Conservation (phyloP, 345 rosid genomes). For the Raphanus raphanistrum region DNA sequence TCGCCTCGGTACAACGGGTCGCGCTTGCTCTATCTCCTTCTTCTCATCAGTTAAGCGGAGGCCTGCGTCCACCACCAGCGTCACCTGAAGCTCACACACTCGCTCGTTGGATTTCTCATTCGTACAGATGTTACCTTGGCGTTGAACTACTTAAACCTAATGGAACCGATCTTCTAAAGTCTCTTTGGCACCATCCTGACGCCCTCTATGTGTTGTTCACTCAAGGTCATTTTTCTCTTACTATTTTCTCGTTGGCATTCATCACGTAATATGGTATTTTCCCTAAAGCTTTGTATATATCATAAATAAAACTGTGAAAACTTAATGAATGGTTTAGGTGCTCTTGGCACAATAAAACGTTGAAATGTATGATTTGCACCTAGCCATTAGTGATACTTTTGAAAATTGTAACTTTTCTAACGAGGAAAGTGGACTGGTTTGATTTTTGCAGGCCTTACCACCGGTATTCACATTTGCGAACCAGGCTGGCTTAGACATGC, state of each 20-base stretch:
- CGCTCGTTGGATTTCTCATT: slow-evolving; percentile 85
- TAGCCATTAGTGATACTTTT: neutral
- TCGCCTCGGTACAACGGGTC: slow-evolving; percentile 90
- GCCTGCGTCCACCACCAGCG: slow-evolving; percentile 67
- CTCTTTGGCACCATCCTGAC: slow-evolving; percentile 86
- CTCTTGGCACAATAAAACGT: neutral
- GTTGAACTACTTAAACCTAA: slow-evolving; percentile 76
- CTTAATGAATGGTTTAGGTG: neutral
- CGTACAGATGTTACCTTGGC: slow-evolving; percentile 84
- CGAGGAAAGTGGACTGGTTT: slow-evolving; percentile 18
- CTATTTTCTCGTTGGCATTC: neutral
- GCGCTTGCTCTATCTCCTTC: slow-evolving; percentile 95
- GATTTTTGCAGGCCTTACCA: slow-evolving; percentile 56
- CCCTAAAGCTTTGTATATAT: neutral
- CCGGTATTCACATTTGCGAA: slow-evolving; percentile 81
- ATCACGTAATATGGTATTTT: neutral
- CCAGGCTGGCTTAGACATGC: slow-evolving; percentile 98
- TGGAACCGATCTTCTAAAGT: slow-evolving; percentile 73
- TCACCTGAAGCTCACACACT: slow-evolving; percentile 91
- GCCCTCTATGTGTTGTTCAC: slow-evolving; percentile 91
- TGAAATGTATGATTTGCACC: neutral
- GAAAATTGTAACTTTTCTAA: neutral
- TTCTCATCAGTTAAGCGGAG: slow-evolving; percentile 54
- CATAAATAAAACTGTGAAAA: neutral
- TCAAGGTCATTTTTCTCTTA: slow-evolving; percentile 47